Evolutionary conservation across 345 rosid genomes (phyloP).

Genomic region (Salix suchowensis): DNA sequence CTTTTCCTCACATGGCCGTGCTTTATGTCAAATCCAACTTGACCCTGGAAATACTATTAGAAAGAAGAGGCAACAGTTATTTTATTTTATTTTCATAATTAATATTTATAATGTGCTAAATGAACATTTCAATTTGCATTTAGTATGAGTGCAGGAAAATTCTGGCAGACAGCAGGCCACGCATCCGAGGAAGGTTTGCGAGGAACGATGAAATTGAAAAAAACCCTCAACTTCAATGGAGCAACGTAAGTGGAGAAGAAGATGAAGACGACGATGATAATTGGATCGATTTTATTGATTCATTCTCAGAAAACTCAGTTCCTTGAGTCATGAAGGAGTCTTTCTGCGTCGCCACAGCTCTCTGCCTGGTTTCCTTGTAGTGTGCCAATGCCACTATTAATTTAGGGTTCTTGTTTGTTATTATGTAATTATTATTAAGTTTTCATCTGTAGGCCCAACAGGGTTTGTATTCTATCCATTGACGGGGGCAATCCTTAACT

Average conservation of each 20-base stretch:
- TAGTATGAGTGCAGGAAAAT: conserved; percentile 96
- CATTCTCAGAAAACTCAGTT: conserved; percentile 47
- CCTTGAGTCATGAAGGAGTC: conserved; percentile 19
- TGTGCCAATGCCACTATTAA: neutral
- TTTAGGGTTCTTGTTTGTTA: conserved; percentile 3
- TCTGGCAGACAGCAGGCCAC: conserved; percentile 90
- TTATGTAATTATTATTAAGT: neutral
- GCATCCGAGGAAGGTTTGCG: conserved; percentile 88
- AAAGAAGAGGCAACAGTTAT: conserved; percentile 18
- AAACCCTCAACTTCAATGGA: conserved; percentile 43
- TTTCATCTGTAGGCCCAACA: neutral
- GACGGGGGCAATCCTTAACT: no score
- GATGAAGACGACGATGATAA: conserved; percentile 54
- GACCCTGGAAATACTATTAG: neutral
- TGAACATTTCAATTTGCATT: neutral
- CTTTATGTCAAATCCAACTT: conserved; percentile 28
- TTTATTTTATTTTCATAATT: neutral
- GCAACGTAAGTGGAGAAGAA: conserved; percentile 31
- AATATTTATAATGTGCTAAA: no score
- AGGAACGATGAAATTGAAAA: conserved; percentile 73
- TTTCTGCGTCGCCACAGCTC: neutral
- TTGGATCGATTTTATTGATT: conserved; percentile 64
- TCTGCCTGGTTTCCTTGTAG: neutral
- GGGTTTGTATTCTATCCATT: no score
- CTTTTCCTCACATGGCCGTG: neutral